phyloP scores from a whole-genome alignment of 2,329 filamentous ascomycete species.

The Xylariaceae sp. region DNA sequence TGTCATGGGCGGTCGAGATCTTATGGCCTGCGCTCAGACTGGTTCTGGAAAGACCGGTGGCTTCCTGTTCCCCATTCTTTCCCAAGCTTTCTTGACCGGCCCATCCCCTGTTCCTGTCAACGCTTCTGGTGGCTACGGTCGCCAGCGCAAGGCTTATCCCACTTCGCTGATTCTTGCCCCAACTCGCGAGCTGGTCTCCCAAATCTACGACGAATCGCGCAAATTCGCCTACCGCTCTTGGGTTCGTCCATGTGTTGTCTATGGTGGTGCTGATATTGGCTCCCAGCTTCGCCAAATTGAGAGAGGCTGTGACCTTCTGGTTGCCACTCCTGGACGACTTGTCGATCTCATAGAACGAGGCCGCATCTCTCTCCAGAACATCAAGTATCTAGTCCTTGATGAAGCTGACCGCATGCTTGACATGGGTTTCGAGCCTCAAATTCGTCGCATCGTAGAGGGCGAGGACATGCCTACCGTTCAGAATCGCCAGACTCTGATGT shows the following conservation, averaged over 20 bases:
- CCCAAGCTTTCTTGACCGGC: slow-evolving; percentile 90
- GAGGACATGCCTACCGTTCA: slow-evolving; percentile 91
- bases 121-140: slow-evolving; percentile 68
- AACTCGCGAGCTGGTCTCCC: slow-evolving; percentile 96
- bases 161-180: slow-evolving; percentile 94
- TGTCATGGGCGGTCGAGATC: slow-evolving; percentile 93
- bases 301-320: slow-evolving; percentile 91
- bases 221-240: slow-evolving; percentile 99
- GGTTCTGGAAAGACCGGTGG: slow-evolving; percentile 99
- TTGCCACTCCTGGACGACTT: slow-evolving; percentile 94
- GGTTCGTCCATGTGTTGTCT: slow-evolving; percentile 97
- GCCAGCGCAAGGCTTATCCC: slow-evolving; percentile 96
- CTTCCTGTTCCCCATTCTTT: slow-evolving; percentile 98
- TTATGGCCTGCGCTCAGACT: slow-evolving; percentile 99
- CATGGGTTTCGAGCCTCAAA: slow-evolving; percentile 99
- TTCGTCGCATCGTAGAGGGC: slow-evolving; percentile 94
- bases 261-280: slow-evolving; percentile 97
- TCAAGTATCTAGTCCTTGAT: slow-evolving; percentile 98
- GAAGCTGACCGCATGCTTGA: slow-evolving; percentile 99
- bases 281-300: slow-evolving; percentile 98
- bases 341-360: slow-evolving; percentile 98
- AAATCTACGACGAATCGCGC: slow-evolving; percentile 95
- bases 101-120: slow-evolving; percentile 65
- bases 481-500: slow-evolving; percentile 97
- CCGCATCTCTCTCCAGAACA: slow-evolving; percentile 94